phyloP scores from a whole-genome alignment of 176 grass and related monocot genomes.

The Oryza rufipogon region DNA sequence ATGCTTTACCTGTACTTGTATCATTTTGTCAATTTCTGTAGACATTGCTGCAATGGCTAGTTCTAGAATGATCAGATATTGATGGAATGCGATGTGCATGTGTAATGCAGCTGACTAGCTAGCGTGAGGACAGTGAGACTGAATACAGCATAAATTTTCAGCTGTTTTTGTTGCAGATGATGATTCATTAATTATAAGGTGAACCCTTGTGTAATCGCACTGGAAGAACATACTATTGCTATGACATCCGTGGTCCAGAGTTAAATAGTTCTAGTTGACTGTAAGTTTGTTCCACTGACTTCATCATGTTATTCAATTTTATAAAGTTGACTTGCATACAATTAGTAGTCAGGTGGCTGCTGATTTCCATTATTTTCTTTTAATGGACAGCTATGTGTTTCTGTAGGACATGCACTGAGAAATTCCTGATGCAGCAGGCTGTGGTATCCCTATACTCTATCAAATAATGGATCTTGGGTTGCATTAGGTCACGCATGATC shows the following conservation, averaged over 20 bases:
- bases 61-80: background rate
- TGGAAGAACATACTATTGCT: background rate
- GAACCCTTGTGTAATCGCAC: background rate
- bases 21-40: too few relatives aligned
- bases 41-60: too few relatives aligned
- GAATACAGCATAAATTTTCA: background rate
- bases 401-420: constrained; percentile 26
- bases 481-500: background rate
- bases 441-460: background rate
- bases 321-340: background rate
- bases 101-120: background rate
- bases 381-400: background rate
- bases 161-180: background rate
- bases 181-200: background rate
- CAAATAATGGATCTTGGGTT: constrained; percentile 23
- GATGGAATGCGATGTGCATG: background rate
- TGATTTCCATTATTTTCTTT: background rate
- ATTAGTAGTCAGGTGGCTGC: background rate
- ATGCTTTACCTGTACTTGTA: too few relatives aligned
- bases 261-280: background rate
- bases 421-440: background rate
- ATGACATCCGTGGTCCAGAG: background rate
- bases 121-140: background rate
- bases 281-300: background rate
- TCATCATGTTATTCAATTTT: background rate